Evolutionary conservation across 345 rosid species (phyloP), one percentile per base, ranked within the genome.

Genomic region (Salix exigua): DNA sequence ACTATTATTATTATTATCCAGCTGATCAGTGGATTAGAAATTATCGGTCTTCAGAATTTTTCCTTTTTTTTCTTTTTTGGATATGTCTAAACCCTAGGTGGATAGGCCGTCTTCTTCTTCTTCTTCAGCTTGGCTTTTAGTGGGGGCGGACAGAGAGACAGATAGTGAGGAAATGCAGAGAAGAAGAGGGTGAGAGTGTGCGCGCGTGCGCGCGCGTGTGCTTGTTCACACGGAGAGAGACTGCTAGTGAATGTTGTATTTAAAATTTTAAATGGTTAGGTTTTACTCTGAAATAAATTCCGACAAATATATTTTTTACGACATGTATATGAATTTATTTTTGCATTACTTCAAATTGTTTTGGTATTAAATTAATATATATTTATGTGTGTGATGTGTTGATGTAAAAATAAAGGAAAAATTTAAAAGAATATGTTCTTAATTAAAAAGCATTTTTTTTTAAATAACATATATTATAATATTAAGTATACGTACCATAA

Each of bases 231-330:
- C 76, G 76, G 77, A 80, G 77, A 75, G 73, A 80, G 77, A 76
- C 74, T 69, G 82, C 60, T 19, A 33, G 73, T 42, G 44, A 72
- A 70, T 58, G 62, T 1, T n/a, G 84, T 89, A 91, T 84, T 84
- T 91, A n/a, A n/a, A n/a, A n/a, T n/a, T n/a, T n/a, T n/a, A 91
- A 90, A 89, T 86, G 62, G 81, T 85, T 89, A 91, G 97, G 95
- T 94, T 91, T 93, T 84, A 83, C 90, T 33, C 35, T 4, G 35
- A 33, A 33, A 33, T 33, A 6, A 33, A 33, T 33, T 33, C 5
- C 35, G 35, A 33, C 35, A 33, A 33, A 33, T 33, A 4, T 33
- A 33, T 33, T 33, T 33, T 4, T 33, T 33, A 33, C 23, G 62
- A 4, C 62, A 25, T 58, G 4, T 26, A 12, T 55, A 3, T 10